phyloP scores from a whole-genome alignment of 164 flowering plant species.

The Annona cherimola region DNA sequence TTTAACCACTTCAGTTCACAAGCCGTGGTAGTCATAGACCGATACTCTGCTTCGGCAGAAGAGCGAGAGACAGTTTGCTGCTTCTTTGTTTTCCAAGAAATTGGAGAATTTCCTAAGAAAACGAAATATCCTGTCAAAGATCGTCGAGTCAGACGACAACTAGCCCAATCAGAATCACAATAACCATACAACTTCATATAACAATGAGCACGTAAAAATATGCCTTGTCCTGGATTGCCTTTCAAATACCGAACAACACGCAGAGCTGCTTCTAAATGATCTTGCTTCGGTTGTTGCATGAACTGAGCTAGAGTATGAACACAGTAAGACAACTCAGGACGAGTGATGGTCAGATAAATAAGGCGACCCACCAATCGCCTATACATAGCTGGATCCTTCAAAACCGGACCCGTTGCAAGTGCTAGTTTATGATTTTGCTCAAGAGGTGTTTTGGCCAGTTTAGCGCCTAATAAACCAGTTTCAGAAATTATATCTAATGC shows the following conservation, averaged over 20 bases:
- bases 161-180: neutral
- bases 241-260: too few species aligned
- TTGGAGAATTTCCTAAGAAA: neutral
- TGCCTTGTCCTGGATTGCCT: too few species aligned
- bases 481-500: neutral
- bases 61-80: neutral
- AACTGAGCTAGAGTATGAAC: too few species aligned
- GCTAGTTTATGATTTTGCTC: neutral
- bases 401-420: too few species aligned
- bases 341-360: too few species aligned
- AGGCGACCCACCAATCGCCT: too few species aligned
- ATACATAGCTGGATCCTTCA: too few species aligned
- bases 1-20: neutral
- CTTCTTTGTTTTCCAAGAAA: constrained; percentile 1
- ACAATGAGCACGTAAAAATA: too few species aligned
- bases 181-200: too few species aligned
- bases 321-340: too few species aligned
- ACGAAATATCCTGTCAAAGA: neutral
- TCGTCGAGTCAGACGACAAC: neutral
- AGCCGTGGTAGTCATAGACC: neutral
- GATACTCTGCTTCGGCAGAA: neutral
- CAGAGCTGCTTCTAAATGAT: too few species aligned
- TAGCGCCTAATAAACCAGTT: neutral
- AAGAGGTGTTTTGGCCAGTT: neutral
- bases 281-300: too few species aligned